These are phyloP conservation scores for Trametopsis cervina DNA, from an alignment of 768 basidiomycete genomes.

Conservation along the genomic window DNA sequence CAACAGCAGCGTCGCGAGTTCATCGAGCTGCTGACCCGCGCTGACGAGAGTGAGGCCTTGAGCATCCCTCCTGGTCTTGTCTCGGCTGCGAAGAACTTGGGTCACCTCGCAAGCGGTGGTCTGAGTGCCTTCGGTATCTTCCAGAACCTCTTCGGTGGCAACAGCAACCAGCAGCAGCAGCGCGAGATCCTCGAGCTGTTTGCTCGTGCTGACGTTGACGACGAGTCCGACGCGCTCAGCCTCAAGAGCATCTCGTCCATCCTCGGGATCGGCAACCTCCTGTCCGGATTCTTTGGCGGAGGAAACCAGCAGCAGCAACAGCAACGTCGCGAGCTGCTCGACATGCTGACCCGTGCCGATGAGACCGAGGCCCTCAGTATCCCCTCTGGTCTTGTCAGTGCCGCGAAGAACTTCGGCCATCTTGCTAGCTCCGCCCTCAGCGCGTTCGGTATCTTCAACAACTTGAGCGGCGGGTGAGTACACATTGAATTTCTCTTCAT, in stretches of 20 bases:
- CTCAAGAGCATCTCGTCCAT: too few relatives aligned
- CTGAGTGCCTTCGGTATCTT: too few relatives aligned
- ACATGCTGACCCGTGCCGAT: neutral
- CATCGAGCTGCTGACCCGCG: neutral
- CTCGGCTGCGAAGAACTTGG: too few relatives aligned
- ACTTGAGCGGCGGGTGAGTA: neutral
- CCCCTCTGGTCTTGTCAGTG: too few relatives aligned
- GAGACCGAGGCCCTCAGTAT: neutral
- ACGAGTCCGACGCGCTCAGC: neutral
- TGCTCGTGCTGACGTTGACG: neutral
- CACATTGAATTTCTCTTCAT: neutral
- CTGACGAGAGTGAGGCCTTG: neutral
- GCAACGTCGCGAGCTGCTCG: slow-evolving; percentile 1
- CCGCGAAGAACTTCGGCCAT: too few relatives aligned
- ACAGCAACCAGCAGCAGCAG: too few relatives aligned
- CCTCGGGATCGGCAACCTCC: neutral
- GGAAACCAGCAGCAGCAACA: neutral
- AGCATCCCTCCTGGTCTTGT: too few relatives aligned
- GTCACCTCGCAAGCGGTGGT: too few relatives aligned
- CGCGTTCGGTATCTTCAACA: too few relatives aligned
- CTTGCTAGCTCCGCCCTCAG: too few relatives aligned
- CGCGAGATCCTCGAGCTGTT: neutral
- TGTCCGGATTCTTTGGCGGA: neutral
- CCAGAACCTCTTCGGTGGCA: too few relatives aligned
- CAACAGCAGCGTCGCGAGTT: slow-evolving; percentile 4